Evolutionary conservation across 176 grass and related monocot species (phyloP).

Genomic region (Hordeum vulgare): DNA sequence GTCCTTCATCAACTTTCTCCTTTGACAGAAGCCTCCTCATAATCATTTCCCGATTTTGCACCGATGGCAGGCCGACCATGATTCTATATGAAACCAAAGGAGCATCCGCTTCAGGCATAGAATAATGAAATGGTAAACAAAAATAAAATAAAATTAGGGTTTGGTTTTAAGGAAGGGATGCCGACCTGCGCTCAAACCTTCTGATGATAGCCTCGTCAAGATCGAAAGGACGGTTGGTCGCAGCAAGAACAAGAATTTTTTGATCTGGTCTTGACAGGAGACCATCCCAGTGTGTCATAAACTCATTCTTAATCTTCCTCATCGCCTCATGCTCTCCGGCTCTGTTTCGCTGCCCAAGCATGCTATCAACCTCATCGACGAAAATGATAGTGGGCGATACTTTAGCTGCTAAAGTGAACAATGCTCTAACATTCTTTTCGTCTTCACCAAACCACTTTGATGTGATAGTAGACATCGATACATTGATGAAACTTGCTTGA

Average conservation of each 20-base stretch:
- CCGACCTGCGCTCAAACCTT: slow-evolving; percentile 79
- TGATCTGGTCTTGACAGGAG: slow-evolving; percentile 57
- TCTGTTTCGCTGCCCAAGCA: slow-evolving; percentile 80
- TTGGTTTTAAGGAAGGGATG: background rate
- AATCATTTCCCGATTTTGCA: slow-evolving; percentile 70
- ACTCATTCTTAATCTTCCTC: slow-evolving; percentile 90
- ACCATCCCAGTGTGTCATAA: slow-evolving; percentile 85
- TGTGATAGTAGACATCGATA: slow-evolving; percentile 78
- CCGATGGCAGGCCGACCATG: slow-evolving; percentile 82
- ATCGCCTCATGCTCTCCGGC: slow-evolving; percentile 79
- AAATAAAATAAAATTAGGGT: background rate
- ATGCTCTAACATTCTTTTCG: slow-evolving; percentile 74
- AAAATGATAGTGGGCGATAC: slow-evolving; percentile 80
- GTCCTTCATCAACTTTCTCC: slow-evolving; percentile 58
- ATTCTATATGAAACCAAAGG: slow-evolving; percentile 58
- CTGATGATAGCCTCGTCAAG: slow-evolving; percentile 86
- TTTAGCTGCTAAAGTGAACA: slow-evolving; percentile 76
- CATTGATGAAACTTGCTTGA: slow-evolving; percentile 80
- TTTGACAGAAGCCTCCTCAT: slow-evolving; percentile 71
- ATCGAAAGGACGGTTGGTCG: slow-evolving; percentile 71
- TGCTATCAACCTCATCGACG: slow-evolving; percentile 79
- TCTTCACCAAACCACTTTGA: slow-evolving; percentile 92
- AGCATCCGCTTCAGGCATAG: background rate
- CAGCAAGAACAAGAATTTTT: slow-evolving; percentile 79
- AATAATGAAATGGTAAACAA: slow-evolving; percentile 9